Conservation (phyloP, 805 yeast genomes). For the Saturnispora gosingensis region DNA sequence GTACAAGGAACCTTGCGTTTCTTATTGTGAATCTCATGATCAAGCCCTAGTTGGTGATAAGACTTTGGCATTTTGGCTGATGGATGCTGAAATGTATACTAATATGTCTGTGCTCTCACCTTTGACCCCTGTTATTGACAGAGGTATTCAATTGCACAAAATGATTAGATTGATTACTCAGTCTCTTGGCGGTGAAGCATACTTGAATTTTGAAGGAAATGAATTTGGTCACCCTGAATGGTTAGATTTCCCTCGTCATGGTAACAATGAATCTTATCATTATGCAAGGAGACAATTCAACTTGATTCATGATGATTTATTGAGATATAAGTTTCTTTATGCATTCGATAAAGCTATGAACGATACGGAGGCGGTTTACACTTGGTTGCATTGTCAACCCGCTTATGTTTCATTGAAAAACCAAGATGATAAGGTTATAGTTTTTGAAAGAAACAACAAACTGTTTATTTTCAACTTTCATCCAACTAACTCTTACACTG, state of each 20-base stretch:
- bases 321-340: constrained; percentile 71
- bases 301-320: constrained; percentile 65
- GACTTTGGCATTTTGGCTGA: constrained; percentile 93
- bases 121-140: constrained; percentile 67
- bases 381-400: constrained; percentile 61
- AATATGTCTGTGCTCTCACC: constrained; percentile 76
- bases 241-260: constrained; percentile 93
- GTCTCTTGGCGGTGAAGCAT: constrained; percentile 94
- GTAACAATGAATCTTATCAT: constrained; percentile 81
- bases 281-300: constrained; percentile 95
- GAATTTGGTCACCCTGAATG: constrained; percentile 99
- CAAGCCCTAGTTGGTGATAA: constrained; percentile 98
- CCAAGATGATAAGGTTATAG: constrained; percentile 82
- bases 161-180: constrained; percentile 83
- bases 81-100: constrained; percentile 98
- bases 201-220: constrained; percentile 92
- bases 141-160: constrained; percentile 88
- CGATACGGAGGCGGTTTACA: constrained; percentile 55
- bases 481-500: constrained; percentile 72
- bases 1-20: constrained; percentile 78
- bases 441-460: constrained; percentile 78
- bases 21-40: constrained; percentile 92
- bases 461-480: constrained; percentile 86
- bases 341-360: constrained; percentile 85
- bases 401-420: constrained; percentile 85